Conservation (phyloP, 169 alveolate genomes). For the Plasmodium fragile region DNA sequence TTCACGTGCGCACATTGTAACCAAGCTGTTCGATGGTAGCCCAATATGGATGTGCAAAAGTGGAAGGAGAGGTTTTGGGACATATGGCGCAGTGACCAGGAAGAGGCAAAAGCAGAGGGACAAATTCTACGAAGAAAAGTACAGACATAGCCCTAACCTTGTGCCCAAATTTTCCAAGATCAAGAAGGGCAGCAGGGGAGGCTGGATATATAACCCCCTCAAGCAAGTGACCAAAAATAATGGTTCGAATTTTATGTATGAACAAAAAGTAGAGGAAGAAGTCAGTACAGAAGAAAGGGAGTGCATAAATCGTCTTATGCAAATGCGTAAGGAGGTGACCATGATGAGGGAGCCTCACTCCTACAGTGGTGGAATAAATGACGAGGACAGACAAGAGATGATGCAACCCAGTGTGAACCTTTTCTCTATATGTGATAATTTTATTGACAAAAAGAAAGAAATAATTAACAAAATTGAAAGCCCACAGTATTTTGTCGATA, state of each 20-base stretch:
- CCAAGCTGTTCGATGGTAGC: not conserved
- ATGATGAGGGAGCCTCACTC: not conserved
- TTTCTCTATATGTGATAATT: slow-evolving; percentile 59
- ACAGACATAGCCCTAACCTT: slow-evolving; percentile 58
- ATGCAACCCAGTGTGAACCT: not conserved
- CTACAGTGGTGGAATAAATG: not conserved
- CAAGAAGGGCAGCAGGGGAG: slow-evolving; percentile 72
- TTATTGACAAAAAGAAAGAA: slow-evolving; percentile 68
- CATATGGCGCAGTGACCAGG: slow-evolving; percentile 75
- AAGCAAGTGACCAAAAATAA: slow-evolving; percentile 67
- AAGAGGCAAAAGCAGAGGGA: slow-evolving; percentile 58
- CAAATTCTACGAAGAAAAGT: slow-evolving; percentile 66
- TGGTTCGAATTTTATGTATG: slow-evolving; percentile 64
- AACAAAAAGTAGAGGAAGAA: slow-evolving; percentile 65
- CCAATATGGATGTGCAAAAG: not conserved
- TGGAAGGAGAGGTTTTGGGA: slow-evolving; percentile 31
- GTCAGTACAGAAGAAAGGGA: slow-evolving; percentile 40
- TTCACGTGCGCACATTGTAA: not conserved
- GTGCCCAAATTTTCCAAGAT: slow-evolving; percentile 67
- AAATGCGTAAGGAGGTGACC: slow-evolving; percentile 16
- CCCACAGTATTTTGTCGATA: slow-evolving; percentile 65
- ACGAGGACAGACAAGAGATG: not conserved
- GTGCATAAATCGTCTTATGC: slow-evolving; percentile 45
- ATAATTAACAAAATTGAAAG: slow-evolving; percentile 61
- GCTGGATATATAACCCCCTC: slow-evolving; percentile 72